Evolutionary conservation across 2,329 filamentous ascomycete species (phyloP), one percentile per base, ranked within the genome.

Genomic region (Fusarium siculi): DNA sequence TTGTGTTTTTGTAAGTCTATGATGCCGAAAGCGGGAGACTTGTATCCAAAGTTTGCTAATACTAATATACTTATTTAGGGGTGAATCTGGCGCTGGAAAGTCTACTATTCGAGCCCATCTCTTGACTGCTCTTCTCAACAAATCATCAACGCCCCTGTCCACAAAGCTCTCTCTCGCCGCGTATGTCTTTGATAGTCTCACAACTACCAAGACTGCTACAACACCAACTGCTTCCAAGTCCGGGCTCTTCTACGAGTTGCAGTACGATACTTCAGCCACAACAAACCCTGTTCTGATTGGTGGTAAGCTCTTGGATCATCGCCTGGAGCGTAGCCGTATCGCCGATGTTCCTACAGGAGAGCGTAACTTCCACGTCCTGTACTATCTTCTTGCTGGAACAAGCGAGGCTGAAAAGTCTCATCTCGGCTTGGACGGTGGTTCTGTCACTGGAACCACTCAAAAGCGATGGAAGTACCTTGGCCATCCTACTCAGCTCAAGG

Each of bases 391-490:
- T 36, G 93, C 96, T 2, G 96, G 96, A 63, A 98, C 96, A 18
- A 98, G 95, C 77, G 87, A 90, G 7, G 94, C 94, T 7, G 96
- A 99, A 81, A 98, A 96, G 86, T 82, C 92, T 18, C 96, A 99
- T 86, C 85, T 99, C 9, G 88, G 90, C 18, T 85, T 91, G 28
- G 88, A 91, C 34, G 84, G 85, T 28, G 81, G 86, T 7, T 80
- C 84, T 10, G 81, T 79, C 21, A 78, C 85, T 9, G 90, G 92
- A 76, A 80, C 80, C 19, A 80, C 86, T 8, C 90, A 92, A 78
- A 97, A 94, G 84, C 88, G 96, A 82, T 99, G 96, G 96, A 93
- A 95, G 80, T 99, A 97, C 79, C 89, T 99, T 7, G 96, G 96
- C 7, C 96, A 99, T 77, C 96, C 96, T 2, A 98, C 96, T 0